These are phyloP conservation scores for Fusarium keratoplasticum DNA, from an alignment of 2,329 filamentous ascomycete genomes.

Conservation along the genomic window DNA sequence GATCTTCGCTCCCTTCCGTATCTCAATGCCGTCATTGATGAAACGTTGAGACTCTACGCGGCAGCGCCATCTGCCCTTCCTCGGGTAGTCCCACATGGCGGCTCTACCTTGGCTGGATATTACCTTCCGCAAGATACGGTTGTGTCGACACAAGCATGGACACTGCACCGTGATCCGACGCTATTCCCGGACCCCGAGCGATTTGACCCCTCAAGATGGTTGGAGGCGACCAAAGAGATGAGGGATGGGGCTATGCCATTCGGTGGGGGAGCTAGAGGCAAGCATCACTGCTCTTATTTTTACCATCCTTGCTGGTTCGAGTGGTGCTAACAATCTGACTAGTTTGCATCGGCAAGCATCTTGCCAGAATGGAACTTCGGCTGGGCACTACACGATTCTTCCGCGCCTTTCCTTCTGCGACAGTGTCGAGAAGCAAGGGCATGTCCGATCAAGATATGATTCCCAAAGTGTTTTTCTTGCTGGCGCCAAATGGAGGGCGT, in stretches of 20 bases:
- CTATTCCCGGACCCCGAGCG: not conserved
- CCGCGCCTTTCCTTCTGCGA: not conserved
- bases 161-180: slow-evolving; percentile 52
- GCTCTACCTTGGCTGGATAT: slow-evolving; percentile 52
- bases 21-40: slow-evolving; percentile 57
- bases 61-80: slow-evolving; percentile 55
- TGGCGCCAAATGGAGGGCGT: not conserved
- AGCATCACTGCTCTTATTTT: not conserved
- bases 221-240: not conserved
- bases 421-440: not conserved
- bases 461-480: not conserved
- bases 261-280: not conserved
- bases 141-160: slow-evolving; percentile 57
- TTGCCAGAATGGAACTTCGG: slow-evolving; percentile 1
- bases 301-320: not conserved
- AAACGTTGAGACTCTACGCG: slow-evolving; percentile 58
- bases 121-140: slow-evolving; percentile 53
- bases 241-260: not conserved
- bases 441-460: not conserved
- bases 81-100: slow-evolving; percentile 53
- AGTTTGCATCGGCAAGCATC: not conserved
- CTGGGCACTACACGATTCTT: not conserved
- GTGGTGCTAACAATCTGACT: not conserved
- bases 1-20: slow-evolving; percentile 40
- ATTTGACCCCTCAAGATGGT: not conserved